Evolutionary conservation across 2,329 filamentous ascomycete genomes (phyloP).

Genomic region (Sarocladium oryzae): DNA sequence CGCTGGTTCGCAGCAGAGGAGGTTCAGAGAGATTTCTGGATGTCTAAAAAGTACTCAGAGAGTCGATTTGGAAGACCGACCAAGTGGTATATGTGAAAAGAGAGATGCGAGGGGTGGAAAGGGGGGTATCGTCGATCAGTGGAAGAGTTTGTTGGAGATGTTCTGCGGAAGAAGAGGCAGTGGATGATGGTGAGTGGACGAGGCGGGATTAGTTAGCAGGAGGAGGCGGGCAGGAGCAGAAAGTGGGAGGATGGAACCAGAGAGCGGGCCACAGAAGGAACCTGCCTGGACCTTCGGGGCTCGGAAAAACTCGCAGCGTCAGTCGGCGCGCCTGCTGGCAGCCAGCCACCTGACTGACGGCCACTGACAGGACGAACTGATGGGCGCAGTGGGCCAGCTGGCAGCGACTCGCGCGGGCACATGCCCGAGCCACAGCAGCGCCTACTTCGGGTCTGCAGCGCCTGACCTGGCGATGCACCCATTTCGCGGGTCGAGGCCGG

Average conservation of each 20-base stretch:
- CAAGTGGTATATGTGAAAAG: neutral
- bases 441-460: neutral
- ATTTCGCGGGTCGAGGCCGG: neutral
- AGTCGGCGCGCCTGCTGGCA: neutral
- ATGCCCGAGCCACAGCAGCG: slow-evolving; percentile 6
- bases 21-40: neutral
- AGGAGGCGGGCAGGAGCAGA: slow-evolving; percentile 2
- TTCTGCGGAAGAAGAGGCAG: neutral
- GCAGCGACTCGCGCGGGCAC: neutral
- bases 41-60: slow-evolving; percentile 13
- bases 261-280: slow-evolving; percentile 7
- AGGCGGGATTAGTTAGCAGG: slow-evolving; percentile 10
- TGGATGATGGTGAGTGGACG: slow-evolving; percentile 7
- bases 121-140: slow-evolving; percentile 6
- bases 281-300: slow-evolving; percentile 1
- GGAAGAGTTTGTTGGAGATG: neutral
- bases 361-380: neutral
- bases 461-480: neutral
- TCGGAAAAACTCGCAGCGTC: slow-evolving; percentile 8
- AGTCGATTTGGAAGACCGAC: slow-evolving; percentile 16
- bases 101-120: neutral
- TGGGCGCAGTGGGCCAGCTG: neutral
- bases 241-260: slow-evolving; percentile 9
- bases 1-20: slow-evolving; percentile 3
- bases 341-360: neutral